Conservation (phyloP, 352 stramenopile genomes). For the Globisporangium heterothallicum region DNA sequence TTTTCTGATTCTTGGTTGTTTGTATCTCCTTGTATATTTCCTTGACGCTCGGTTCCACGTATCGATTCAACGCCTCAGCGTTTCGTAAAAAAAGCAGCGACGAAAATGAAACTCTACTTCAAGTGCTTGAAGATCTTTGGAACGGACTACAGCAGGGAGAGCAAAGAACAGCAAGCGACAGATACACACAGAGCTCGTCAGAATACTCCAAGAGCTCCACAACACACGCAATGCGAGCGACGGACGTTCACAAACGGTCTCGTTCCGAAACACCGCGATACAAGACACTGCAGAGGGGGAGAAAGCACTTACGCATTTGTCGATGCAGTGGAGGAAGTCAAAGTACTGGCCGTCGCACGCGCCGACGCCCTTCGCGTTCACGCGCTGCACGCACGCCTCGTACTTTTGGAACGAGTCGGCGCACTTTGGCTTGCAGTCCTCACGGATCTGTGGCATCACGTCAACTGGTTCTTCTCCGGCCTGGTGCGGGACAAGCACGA, state of each 20-base stretch:
- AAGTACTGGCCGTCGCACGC: conserved; percentile 95
- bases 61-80: conserved; percentile 7
- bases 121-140: conserved; percentile 94
- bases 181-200: conserved; percentile 3
- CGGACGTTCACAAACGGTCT: neutral
- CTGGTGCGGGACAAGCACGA: neutral
- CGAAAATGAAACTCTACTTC: conserved; percentile 59
- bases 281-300: no score
- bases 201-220: no score
- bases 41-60: neutral
- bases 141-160: conserved; percentile 50
- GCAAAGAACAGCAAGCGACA: conserved; percentile 7
- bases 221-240: no score
- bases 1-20: conserved; percentile 7
- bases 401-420: conserved; percentile 84
- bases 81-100: neutral
- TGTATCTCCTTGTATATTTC: neutral
- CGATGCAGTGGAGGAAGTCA: conserved; percentile 93
- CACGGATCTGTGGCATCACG: conserved; percentile 90
- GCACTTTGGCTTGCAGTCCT: conserved; percentile 91
- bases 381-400: conserved; percentile 88
- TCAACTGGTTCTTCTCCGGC: conserved; percentile 89
- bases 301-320: conserved; percentile 88
- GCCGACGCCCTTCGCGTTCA: conserved; percentile 88
- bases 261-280: no score